Percentiles rank a stretch among this genome's conserved stretches.
Evolutionary conservation across 331 rosid genomes (phyloP).

Genomic region (Prunus yedoensis): DNA sequence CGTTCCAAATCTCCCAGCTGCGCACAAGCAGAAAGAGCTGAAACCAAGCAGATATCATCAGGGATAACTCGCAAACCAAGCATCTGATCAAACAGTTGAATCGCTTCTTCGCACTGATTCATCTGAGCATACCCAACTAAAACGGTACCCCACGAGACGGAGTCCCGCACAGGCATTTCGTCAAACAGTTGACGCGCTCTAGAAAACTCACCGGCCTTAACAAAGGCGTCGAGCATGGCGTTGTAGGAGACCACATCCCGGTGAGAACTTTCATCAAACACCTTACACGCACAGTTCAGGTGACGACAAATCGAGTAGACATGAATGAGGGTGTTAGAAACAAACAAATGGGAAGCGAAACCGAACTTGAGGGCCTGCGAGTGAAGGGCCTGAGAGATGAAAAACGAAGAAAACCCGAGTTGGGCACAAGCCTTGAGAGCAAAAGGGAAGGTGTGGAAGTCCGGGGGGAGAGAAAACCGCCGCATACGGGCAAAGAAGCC

Average conservation of each 20-base stretch:
- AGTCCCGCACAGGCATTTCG: conserved; percentile 50
- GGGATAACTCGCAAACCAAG: conserved; percentile 37
- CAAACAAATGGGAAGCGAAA: conserved; percentile 35
- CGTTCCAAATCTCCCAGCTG: conserved; percentile 60
- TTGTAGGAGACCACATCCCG: conserved; percentile 59
- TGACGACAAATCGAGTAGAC: conserved; percentile 37
- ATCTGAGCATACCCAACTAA: conserved; percentile 59
- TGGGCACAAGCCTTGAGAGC: conserved; percentile 57
- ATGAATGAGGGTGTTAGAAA: conserved; percentile 48
- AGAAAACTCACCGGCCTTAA: conserved; percentile 39
- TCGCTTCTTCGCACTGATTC: conserved; percentile 34
- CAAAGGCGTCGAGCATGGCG: conserved; percentile 53
- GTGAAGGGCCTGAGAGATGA: conserved; percentile 48
- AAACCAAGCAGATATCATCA: conserved; percentile 58
- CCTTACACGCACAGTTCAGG: conserved; percentile 36
- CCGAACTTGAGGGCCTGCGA: conserved; percentile 61
- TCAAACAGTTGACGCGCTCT: conserved; percentile 55
- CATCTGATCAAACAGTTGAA: conserved; percentile 54
- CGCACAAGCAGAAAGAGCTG: conserved; percentile 74
- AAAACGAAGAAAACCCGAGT: conserved; percentile 25
- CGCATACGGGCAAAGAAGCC: conserved; percentile 42
- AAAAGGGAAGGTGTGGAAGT: conserved; percentile 74
- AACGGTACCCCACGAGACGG: conserved; percentile 69
- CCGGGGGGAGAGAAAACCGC: conserved; percentile 52
- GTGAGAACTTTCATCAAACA: conserved; percentile 33